Base-by-base conservation (phyloP, 768 basidiomycete species). In the Lactarius sp. region DNA sequence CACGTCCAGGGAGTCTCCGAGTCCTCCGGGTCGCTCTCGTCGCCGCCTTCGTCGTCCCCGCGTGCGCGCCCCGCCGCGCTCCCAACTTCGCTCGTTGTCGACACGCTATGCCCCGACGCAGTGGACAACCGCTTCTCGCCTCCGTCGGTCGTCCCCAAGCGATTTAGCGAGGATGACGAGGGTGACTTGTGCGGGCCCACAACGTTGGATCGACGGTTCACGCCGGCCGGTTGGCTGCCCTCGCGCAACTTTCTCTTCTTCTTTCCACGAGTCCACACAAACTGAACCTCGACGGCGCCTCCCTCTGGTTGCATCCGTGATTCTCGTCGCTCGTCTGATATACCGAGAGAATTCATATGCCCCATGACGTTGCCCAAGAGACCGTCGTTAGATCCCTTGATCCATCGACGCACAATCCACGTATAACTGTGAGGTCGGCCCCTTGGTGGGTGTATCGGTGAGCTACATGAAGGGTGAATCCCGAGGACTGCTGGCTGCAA, bases 1-100 rank as follows among this genome's bases (percentile, higher is more conserved):
- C 95, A 98, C 52, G 87, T 85, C 94, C 94, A 98, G 0, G 96
- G 94, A 31, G 93, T 94, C 74, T 98, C 95, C 50, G 91, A 92
- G 71, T 98, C 95, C 72, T 98, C 95, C 0, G 94, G 91, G 67
- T 98, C 96, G 64, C 90, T 93, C 51, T 39, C 36, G 7, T 47
- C 93, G 16, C 89, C 86, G 0, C 80, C 92, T 2, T 82, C 81
- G 53, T 86, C 85, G 14, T 73, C 69, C 10, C 69, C 56, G 14
- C 41, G 46, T n/a, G 27, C 60, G 46, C 46, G 44, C 20, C 61
- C 60, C 31, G 59, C 42, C 33, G 60, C 14, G 44, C 57, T 56
- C 14, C 55, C 54, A 20, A 59, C 34, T 39, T 60, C 63, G 52
- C 56, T 64, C 36, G n/a, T 37, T 10, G 65, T 68, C 44, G 67